Conservation (phyloP, 1,284 basidiomycete species). For the Moesziomyces antarcticus region DNA sequence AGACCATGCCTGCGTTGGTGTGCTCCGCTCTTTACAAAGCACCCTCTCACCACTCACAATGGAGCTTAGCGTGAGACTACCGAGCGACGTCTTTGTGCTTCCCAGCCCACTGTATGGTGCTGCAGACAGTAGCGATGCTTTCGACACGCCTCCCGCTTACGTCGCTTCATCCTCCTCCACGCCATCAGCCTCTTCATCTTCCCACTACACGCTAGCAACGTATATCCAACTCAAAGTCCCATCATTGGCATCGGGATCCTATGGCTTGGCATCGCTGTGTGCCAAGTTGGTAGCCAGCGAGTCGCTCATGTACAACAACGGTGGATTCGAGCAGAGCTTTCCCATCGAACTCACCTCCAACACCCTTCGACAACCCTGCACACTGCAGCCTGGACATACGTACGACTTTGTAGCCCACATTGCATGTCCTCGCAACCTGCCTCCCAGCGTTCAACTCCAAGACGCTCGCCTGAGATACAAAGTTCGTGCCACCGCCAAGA, state of each 20-base stretch:
- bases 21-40: neutral
- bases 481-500: conserved; percentile 6
- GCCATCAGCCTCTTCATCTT: neutral
- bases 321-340: conserved; percentile 14
- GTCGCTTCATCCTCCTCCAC: neutral
- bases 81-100: neutral
- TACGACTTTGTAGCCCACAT: conserved; percentile 12
- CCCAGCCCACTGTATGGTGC: neutral
- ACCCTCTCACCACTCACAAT: neutral
- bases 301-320: conserved; percentile 18
- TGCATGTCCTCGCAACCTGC: conserved; percentile 1
- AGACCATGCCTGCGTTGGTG: no score
- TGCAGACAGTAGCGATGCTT: neutral
- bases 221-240: conserved; percentile 7
- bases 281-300: conserved; percentile 11
- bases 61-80: conserved; percentile 1
- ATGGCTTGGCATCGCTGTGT: conserved; percentile 5
- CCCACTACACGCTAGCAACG: conserved; percentile 1
- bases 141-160: conserved; percentile 3
- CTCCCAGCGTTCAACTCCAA: conserved; percentile 14
- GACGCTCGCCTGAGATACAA: conserved; percentile 19
- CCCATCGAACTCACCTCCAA: conserved; percentile 8
- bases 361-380: neutral
- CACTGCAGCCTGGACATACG: neutral
- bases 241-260: neutral